phyloP scores from a whole-genome alignment of 1,139 yeast genomes.

The Nakaseomyces kungkrabaensis region DNA sequence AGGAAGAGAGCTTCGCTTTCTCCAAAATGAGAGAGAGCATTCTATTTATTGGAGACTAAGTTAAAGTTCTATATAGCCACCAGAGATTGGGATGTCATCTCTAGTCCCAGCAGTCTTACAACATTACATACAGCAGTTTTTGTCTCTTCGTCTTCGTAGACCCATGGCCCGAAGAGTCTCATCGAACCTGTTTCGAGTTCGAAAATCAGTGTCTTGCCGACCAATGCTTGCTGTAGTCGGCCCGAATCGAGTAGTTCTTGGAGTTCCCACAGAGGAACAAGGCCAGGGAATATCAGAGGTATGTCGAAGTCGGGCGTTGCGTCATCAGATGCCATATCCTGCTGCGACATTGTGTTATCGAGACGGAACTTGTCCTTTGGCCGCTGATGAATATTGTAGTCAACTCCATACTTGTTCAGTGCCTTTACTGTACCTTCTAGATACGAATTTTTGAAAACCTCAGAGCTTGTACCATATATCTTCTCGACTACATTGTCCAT shows the following conservation, averaged over 20 bases:
- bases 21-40: background rate
- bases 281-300: conserved; percentile 44
- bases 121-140: conserved; percentile 33
- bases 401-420: conserved; percentile 27
- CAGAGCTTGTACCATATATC: conserved; percentile 30
- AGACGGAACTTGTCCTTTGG: background rate
- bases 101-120: conserved; percentile 37
- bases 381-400: conserved; percentile 4
- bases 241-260: conserved; percentile 23
- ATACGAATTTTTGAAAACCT: background rate
- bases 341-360: background rate
- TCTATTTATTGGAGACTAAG: background rate
- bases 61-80: background rate
- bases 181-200: conserved; percentile 17
- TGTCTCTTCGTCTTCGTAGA: conserved; percentile 14
- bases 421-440: conserved; percentile 4
- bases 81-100: conserved; percentile 8
- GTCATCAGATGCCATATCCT: conserved; percentile 6
- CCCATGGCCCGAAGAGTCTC: conserved; percentile 16
- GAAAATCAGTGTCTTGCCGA: conserved; percentile 18
- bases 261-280: conserved; percentile 41
- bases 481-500: conserved; percentile 31
- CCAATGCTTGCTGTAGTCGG: conserved; percentile 14
- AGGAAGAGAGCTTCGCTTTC: no score
- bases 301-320: conserved; percentile 17